Evolutionary conservation across 2,329 filamentous ascomycete species (phyloP).

Genomic region (Domatiomyces globalis): DNA sequence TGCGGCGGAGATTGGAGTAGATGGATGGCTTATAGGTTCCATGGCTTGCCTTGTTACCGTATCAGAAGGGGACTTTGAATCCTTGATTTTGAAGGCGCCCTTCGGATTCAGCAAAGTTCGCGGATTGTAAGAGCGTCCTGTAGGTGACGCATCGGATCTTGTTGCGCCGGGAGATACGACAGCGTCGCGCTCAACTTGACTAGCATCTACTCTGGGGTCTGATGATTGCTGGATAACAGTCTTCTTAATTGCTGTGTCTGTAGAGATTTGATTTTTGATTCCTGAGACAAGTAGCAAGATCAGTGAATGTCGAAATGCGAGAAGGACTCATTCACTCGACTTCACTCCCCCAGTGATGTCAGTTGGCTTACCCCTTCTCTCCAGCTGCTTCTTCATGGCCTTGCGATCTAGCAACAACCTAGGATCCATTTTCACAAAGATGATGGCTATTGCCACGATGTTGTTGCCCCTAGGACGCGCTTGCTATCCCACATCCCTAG

Average conservation of each 20-base stretch:
- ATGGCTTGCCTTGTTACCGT: background rate
- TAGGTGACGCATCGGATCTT: background rate
- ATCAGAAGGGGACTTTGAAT: background rate
- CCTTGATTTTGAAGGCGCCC: conserved; percentile 3
- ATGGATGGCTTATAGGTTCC: background rate
- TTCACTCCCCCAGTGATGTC: background rate
- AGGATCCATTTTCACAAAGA: conserved; percentile 21
- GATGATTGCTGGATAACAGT: background rate
- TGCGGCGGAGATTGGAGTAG: background rate
- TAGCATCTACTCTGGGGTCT: background rate
- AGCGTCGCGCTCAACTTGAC: background rate
- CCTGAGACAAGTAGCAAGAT: background rate
- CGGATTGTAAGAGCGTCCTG: conserved; percentile 9
- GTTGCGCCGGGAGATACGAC: background rate
- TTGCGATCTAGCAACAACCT: conserved; percentile 1
- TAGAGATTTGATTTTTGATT: background rate
- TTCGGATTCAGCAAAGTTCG: conserved; percentile 12
- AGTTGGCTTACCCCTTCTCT: background rate
- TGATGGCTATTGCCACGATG: background rate
- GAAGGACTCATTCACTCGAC: background rate
- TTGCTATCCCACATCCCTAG: background rate
- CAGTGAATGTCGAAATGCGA: background rate
- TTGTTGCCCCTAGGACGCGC: background rate
- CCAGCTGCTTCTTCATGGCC: background rate
- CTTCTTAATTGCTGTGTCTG: background rate